Percentiles rank a stretch among this genome's conserved stretches.
phyloP scores from a whole-genome alignment of 495 filamentous ascomycete genomes.

The Durotheca rogersii region DNA sequence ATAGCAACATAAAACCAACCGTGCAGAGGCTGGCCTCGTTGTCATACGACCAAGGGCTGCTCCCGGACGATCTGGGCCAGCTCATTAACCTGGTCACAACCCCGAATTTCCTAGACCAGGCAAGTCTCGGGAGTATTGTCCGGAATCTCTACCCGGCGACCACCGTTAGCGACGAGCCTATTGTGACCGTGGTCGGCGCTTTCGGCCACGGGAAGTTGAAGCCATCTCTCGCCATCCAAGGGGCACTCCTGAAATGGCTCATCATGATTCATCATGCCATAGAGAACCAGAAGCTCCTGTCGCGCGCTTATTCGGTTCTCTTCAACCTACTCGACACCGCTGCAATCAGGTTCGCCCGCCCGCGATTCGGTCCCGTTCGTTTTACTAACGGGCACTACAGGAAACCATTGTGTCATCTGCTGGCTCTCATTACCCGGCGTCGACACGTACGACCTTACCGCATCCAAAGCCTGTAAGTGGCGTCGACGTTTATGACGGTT shows the following conservation, averaged over 20 bases:
- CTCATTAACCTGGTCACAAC: constrained; percentile 67
- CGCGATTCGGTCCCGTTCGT: constrained; percentile 23
- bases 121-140: constrained; percentile 62
- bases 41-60: constrained; percentile 68
- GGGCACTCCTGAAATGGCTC: constrained; percentile 74
- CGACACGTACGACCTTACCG: constrained; percentile 84
- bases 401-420: constrained; percentile 72
- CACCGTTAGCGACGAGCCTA: constrained; percentile 59
- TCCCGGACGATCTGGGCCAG: constrained; percentile 56
- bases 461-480: constrained; percentile 75
- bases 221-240: constrained; percentile 67
- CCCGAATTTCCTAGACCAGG: constrained; percentile 73
- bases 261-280: constrained; percentile 74
- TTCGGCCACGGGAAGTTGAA: constrained; percentile 80
- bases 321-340: constrained; percentile 86
- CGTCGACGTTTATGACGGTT: background rate
- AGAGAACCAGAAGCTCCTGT: constrained; percentile 63
- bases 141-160: constrained; percentile 73
- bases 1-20: constrained; percentile 42
- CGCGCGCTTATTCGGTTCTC: constrained; percentile 71
- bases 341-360: constrained; percentile 56
- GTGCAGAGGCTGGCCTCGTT: constrained; percentile 50
- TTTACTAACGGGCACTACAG: constrained; percentile 42
- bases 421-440: constrained; percentile 78
- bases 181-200: constrained; percentile 68